Evolutionary conservation across 805 yeast species (phyloP).

Genomic region (Peterozyma toletana): DNA sequence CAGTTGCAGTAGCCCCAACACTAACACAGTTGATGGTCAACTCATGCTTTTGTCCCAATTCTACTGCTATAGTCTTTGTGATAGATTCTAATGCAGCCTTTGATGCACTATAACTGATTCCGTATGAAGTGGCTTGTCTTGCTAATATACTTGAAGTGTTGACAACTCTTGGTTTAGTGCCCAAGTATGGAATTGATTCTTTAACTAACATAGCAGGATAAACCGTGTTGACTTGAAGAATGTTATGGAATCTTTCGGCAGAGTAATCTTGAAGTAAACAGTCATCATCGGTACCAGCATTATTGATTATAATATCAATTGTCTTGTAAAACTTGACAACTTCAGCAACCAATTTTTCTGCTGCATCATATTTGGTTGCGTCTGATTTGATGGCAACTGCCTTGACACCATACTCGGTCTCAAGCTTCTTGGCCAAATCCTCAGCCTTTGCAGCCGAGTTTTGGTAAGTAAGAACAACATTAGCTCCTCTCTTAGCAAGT

Average conservation of each 20-base stretch:
- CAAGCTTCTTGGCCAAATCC: conserved; percentile 4
- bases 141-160: conserved; percentile 10
- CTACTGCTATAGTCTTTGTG: conserved; percentile 11
- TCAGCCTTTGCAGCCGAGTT: conserved; percentile 6
- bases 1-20: conserved; percentile 12
- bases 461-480: conserved; percentile 12
- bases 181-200: conserved; percentile 8
- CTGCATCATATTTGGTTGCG: conserved; percentile 1
- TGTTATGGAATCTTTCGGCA: conserved; percentile 4
- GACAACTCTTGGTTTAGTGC: conserved; percentile 10
- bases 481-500: conserved; percentile 12
- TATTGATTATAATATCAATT: conserved; percentile 13
- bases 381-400: conserved; percentile 9
- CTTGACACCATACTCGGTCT: conserved; percentile 5
- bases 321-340: conserved; percentile 7
- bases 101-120: conserved; percentile 10
- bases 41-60: conserved; percentile 11
- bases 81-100: conserved; percentile 13
- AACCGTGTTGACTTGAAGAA: conserved; percentile 9
- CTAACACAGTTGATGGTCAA: conserved; percentile 12
- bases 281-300: conserved; percentile 13
- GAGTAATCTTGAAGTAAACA: conserved; percentile 6
- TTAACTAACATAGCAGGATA: conserved; percentile 8
- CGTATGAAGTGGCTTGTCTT: conserved; percentile 7
- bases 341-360: conserved; percentile 6